Base-by-base conservation (phyloP, 148 eudicot species). In the Rhododendron henanense region DNA sequence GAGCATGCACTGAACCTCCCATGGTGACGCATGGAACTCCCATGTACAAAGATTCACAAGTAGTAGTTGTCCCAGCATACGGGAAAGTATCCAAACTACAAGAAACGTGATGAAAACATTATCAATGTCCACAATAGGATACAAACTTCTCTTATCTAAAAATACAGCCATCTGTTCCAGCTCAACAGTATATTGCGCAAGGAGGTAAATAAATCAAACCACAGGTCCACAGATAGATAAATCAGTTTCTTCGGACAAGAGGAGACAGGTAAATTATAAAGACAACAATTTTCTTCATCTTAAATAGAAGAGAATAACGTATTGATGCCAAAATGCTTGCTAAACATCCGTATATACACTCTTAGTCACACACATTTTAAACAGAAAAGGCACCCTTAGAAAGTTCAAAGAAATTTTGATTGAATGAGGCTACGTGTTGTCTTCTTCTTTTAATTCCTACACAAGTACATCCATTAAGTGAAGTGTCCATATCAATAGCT, bases 21-120 rank as follows among this genome's bases (percentile, higher is more conserved):
- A 97, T 92, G 3, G 98, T 95, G 87, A 97, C 91, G 87, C 99
- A 97, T 0, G 99, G 99, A 82, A 97, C 99, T 81, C 99, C 99
- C 99, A 97, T 97, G 89, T 93, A 97, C 65, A 97, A 88, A 63
- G 99, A 97, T 85, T 97, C 99, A 85, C 99, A 97, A 18, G 99
- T 97, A 41, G 99, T 97, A 35, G 99, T 97, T 53, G 99, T 97
- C 83, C 99, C 99, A 35, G 99, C 98, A 89, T 97, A 97, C 10
- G 99, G 99, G 86, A 97, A 97, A 57, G 99, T 97, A 89, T 97
- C 99, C 98, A 97, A 90, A 91, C 99, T 97, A 88, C 87, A 91
- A 83, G 76, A 79, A 84, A 79, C 16, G 63, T 67, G 35, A 90
- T 51, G 76, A 67, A 71, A 84, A 85, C 57, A 18, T 81, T 74